Conservation (phyloP, 805 yeast species). For the Lachancea nothofagi region DNA sequence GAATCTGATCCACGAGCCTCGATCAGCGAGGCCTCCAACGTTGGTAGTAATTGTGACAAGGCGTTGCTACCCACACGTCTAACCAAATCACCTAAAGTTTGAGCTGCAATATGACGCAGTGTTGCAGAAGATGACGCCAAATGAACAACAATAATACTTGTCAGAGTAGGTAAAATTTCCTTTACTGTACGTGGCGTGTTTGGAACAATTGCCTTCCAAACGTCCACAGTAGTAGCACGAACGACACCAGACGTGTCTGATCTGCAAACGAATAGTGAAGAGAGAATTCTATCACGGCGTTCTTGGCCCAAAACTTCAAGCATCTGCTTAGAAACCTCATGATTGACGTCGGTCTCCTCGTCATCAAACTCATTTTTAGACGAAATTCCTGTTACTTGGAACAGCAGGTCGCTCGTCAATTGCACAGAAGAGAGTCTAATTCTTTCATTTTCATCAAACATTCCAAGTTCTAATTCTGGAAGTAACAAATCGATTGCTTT, state of each 20-base stretch:
- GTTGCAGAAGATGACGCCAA: constrained; percentile 76
- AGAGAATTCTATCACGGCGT: constrained; percentile 79
- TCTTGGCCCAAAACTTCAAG: constrained; percentile 78
- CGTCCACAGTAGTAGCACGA: constrained; percentile 82
- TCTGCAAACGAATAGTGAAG: constrained; percentile 88
- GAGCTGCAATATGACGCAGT: constrained; percentile 84
- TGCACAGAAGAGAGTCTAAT: constrained; percentile 92
- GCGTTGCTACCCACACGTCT: constrained; percentile 91
- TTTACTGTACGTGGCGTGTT: constrained; percentile 93
- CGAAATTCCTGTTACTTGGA: constrained; percentile 87
- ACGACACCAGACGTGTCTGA: constrained; percentile 86
- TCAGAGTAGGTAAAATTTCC: constrained; percentile 82
- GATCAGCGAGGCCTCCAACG: constrained; percentile 60
- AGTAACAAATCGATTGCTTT: constrained; percentile 88
- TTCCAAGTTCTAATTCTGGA: constrained; percentile 90
- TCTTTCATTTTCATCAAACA: constrained; percentile 74
- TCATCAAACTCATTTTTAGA: constrained; percentile 64
- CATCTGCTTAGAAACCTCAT: constrained; percentile 57
- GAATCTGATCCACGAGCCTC: constrained; percentile 69
- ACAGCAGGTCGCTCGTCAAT: constrained; percentile 88
- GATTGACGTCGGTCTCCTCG: constrained; percentile 38
- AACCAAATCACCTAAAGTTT: constrained; percentile 89
- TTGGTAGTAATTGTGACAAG: constrained; percentile 76
- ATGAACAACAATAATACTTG: constrained; percentile 71
- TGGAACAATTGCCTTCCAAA: constrained; percentile 94